These are phyloP conservation scores for Hydrangea macrophylla DNA, from an alignment of 148 eudicot species.

Conservation along the genomic window DNA sequence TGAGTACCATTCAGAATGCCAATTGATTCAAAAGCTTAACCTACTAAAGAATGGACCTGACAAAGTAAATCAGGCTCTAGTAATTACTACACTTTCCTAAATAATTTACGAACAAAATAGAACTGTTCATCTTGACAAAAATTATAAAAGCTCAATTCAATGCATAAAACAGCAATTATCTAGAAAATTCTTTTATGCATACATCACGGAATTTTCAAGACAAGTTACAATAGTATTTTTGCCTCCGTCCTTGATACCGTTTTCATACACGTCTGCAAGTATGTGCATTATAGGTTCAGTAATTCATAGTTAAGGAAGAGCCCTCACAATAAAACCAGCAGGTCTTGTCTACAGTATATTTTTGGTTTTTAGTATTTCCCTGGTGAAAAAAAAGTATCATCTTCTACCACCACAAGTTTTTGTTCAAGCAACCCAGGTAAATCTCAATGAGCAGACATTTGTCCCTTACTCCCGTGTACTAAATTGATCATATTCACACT, in stretches of 20 bases:
- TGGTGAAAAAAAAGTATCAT: neutral
- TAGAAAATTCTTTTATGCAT: neutral
- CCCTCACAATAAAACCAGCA: neutral
- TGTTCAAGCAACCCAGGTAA: neutral
- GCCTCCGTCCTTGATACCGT: neutral
- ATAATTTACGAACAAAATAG: neutral
- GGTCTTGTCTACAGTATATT: neutral
- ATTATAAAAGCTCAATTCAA: neutral
- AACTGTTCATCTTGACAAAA: neutral
- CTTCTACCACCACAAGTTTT: neutral
- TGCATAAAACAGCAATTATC: neutral
- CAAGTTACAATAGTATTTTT: neutral
- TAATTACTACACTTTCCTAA: neutral
- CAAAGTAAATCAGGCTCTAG: too few relatives aligned
- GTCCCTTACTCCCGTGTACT: neutral
- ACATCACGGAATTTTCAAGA: neutral
- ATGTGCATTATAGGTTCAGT: too few relatives aligned
- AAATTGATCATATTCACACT: too few relatives aligned
- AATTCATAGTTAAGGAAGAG: neutral
- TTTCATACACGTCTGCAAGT: neutral
- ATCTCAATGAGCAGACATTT: neutral
- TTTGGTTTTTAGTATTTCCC: neutral
- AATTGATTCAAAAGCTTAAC: too few relatives aligned
- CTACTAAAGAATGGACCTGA: too few relatives aligned
- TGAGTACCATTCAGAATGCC: too few relatives aligned